Base-by-base conservation (phyloP, 2,329 filamentous ascomycete genomes). In the Xylariaceae sp. region DNA sequence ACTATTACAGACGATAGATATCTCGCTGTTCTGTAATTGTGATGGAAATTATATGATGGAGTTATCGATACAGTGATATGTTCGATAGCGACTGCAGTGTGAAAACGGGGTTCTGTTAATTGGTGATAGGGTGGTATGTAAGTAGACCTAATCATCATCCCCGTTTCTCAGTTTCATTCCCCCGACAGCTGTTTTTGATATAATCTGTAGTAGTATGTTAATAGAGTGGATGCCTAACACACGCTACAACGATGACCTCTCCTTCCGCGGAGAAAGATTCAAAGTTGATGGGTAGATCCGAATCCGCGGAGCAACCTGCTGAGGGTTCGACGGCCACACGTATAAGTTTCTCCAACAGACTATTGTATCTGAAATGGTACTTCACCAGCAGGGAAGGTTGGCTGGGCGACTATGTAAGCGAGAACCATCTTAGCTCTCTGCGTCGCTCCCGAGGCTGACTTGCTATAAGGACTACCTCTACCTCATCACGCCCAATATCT, bases 401-500 rank as follows among this genome's bases (percentile, higher is more conserved):
- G 71, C 51, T 75, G 47, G 73, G 73, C 12, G 69, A 74, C 63
- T 75, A 75, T 65, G 73, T 75, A 61, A 21, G 62, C 53, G n/a
- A 18, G 6, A 19, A 23, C 44, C 12, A 3, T n/a, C 20, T 37
- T 14, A 3, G 14, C 32, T 37, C 32, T 12, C 12, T 37, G 32
- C 32, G 32, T 14, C 44, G 20, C 16, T 26, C 40, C 16, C 32
- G 29, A 49, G 20, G 45, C 10, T 19, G 20, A 52, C 44, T 23
- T 20, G 75, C 69, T 10, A 12, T 16, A 37, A 37, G 32, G 73
- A 76, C 50, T 75, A 74, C 57, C 47, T 68, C 16, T 75, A 74
- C 54, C 67, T 75, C 20, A 63, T 75, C 20, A 74, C 73, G 6
- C 73, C 73, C 43, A 74, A 74, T 9, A 86, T 86, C 51, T 72